Conservation (phyloP, 352 stramenopile genomes). For the Pythium phragmiticola region DNA sequence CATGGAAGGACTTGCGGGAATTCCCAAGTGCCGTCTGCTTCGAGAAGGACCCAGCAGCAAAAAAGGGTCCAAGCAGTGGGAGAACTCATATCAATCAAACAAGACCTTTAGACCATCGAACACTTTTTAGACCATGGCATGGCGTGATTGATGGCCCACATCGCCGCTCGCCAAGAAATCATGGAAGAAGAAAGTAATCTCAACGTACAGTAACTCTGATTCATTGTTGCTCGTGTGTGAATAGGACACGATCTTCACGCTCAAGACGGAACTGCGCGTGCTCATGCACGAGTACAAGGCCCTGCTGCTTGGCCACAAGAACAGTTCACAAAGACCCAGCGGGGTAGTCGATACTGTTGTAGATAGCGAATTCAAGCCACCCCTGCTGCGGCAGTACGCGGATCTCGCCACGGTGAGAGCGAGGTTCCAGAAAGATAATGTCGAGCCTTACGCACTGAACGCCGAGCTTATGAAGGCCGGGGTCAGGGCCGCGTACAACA, state of each 20-base stretch:
- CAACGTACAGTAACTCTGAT: too few relatives aligned
- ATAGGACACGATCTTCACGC: slow-evolving; percentile 49
- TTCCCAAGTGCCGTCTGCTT: too few relatives aligned
- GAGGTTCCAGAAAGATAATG: slow-evolving; percentile 49
- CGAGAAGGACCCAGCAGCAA: too few relatives aligned
- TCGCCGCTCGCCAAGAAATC: slow-evolving; percentile 43
- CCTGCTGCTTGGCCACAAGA: slow-evolving; percentile 26
- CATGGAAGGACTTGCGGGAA: too few relatives aligned
- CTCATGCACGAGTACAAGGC: slow-evolving; percentile 48
- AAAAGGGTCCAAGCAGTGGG: too few relatives aligned
- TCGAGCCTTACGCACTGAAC: slow-evolving; percentile 40
- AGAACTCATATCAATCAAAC: too few relatives aligned
- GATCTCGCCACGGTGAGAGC: slow-evolving; percentile 46
- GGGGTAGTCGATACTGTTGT: background rate
- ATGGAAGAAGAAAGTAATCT: slow-evolving; percentile 61
- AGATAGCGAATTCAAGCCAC: background rate
- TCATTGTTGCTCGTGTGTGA: background rate
- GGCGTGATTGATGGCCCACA: too few relatives aligned
- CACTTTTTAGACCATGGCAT: too few relatives aligned
- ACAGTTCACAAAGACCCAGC: background rate
- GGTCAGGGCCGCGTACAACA: slow-evolving; percentile 58
- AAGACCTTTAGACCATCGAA: too few relatives aligned
- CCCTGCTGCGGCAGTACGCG: slow-evolving; percentile 45
- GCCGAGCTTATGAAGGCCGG: slow-evolving; percentile 41
- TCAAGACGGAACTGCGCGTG: slow-evolving; percentile 40